A percentile compares a stretch with the other conserved stretches of the same genome.
Evolutionary conservation across 2,329 filamentous ascomycete genomes (phyloP).

Genomic region (Metarhizium robertsii): DNA sequence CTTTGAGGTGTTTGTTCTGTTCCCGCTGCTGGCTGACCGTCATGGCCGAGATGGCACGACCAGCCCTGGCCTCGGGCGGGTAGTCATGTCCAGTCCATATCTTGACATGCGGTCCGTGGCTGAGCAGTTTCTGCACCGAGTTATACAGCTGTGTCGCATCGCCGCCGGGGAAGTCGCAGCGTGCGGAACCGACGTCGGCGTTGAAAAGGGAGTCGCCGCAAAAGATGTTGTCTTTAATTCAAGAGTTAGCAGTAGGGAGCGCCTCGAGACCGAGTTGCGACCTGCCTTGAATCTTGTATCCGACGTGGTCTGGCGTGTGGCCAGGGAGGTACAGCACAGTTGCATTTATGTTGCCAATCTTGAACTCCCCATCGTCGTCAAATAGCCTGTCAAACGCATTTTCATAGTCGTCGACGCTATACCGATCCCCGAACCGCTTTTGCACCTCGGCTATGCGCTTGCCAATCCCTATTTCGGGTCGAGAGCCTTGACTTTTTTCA

Average conservation of each 20-base stretch:
- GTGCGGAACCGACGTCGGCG: constrained; percentile 40
- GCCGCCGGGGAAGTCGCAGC: constrained; percentile 47
- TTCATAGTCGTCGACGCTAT: constrained; percentile 37
- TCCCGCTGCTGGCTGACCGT: constrained; percentile 36
- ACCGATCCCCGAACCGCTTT: constrained; percentile 35
- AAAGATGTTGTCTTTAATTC: constrained; percentile 33
- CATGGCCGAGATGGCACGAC: constrained; percentile 26
- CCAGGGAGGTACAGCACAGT: constrained; percentile 47
- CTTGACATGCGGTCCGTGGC: constrained; percentile 31
- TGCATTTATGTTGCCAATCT: constrained; percentile 35
- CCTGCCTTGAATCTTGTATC: constrained; percentile 43
- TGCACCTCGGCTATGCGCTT: constrained; percentile 44
- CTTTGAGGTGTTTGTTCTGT: constrained; percentile 38
- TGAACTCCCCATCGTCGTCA: constrained; percentile 42
- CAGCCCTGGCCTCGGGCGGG: constrained; percentile 23
- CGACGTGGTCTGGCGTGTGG: constrained; percentile 52
- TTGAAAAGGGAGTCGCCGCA: constrained; percentile 45
- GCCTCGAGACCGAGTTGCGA: not conserved
- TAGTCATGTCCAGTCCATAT: constrained; percentile 50
- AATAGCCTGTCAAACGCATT: constrained; percentile 43
- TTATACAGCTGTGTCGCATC: constrained; percentile 31
- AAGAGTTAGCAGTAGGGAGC: too few relatives aligned
- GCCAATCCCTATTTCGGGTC: constrained; percentile 44
- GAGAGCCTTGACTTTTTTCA: constrained; percentile 18
- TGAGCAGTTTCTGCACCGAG: constrained; percentile 33